phyloP scores from a whole-genome alignment of 1,139 yeast species.

The Suhomyces bokatorum region DNA sequence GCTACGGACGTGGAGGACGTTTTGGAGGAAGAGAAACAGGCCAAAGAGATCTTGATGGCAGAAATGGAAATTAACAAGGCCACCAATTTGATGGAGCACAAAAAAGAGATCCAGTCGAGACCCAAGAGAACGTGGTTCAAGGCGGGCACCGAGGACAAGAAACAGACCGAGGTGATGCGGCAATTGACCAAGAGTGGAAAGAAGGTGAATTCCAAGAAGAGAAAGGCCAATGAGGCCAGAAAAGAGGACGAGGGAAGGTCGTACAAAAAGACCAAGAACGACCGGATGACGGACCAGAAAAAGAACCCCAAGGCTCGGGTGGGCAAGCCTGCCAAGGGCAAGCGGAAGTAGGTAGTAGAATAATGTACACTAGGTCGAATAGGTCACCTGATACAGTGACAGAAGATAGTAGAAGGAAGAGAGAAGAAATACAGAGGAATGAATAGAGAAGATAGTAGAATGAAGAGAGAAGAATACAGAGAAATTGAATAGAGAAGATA shows the following conservation, averaged over 20 bases:
- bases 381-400: too few species aligned
- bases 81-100: conserved; percentile 75
- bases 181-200: conserved; percentile 47
- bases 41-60: conserved; percentile 80
- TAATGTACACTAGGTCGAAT: conserved; percentile 4
- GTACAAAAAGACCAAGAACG: conserved; percentile 71
- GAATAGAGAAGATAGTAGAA: too few species aligned
- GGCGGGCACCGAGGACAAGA: conserved; percentile 65
- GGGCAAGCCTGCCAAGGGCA: conserved; percentile 17
- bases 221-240: conserved; percentile 33
- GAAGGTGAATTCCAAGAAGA: conserved; percentile 32
- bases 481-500: too few species aligned
- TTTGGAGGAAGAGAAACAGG: conserved; percentile 82
- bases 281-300: conserved; percentile 53
- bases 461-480: too few species aligned
- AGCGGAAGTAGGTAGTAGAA: conserved; percentile 4
- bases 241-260: conserved; percentile 51
- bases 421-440: too few species aligned
- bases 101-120: conserved; percentile 79
- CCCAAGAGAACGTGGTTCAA: conserved; percentile 99
- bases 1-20: conserved; percentile 68
- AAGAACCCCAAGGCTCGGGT: conserved; percentile 28
- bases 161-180: conserved; percentile 47
- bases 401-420: too few species aligned
- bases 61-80: conserved; percentile 91